Evolutionary conservation across 1,139 yeast genomes (phyloP).

Genomic region (Suhomyces bolitotheri): DNA sequence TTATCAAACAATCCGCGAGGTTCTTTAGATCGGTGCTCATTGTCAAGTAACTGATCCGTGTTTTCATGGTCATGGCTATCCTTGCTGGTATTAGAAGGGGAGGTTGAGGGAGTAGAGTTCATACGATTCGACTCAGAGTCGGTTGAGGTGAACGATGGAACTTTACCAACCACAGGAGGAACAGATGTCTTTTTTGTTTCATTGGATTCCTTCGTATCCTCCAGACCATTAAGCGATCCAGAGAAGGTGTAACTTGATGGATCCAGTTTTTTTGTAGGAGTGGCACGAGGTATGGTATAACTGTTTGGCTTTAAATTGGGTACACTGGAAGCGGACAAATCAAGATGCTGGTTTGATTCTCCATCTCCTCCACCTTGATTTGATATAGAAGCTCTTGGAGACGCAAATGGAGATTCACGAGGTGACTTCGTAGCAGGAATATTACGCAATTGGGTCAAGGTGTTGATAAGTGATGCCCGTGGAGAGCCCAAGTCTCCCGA

Average conservation of each 20-base stretch:
- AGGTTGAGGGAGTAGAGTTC: constrained; percentile 17
- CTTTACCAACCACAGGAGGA: background rate
- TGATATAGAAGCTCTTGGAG: constrained; percentile 50
- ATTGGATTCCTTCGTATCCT: background rate
- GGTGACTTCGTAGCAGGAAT: constrained; percentile 43
- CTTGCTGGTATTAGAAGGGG: constrained; percentile 12
- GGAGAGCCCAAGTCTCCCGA: constrained; percentile 45
- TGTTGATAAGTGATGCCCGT: constrained; percentile 44
- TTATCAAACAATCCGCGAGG: constrained; percentile 25
- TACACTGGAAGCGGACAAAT: constrained; percentile 21
- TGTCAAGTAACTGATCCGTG: constrained; percentile 1
- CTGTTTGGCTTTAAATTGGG: constrained; percentile 22
- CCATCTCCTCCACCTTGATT: constrained; percentile 22
- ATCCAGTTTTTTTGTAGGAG: constrained; percentile 4
- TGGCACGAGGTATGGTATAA: background rate
- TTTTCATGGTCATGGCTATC: constrained; percentile 16
- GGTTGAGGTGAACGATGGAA: constrained; percentile 9
- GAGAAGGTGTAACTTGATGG: constrained; percentile 1
- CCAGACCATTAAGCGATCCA: constrained; percentile 1
- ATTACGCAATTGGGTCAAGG: constrained; percentile 44
- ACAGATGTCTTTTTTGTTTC: background rate
- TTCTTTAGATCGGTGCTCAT: constrained; percentile 3
- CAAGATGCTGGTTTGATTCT: constrained; percentile 13
- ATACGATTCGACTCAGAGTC: constrained; percentile 12
- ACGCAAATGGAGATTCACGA: constrained; percentile 44